Conservation (phyloP, 148 eudicot species). For the Polygonum aviculare region DNA sequence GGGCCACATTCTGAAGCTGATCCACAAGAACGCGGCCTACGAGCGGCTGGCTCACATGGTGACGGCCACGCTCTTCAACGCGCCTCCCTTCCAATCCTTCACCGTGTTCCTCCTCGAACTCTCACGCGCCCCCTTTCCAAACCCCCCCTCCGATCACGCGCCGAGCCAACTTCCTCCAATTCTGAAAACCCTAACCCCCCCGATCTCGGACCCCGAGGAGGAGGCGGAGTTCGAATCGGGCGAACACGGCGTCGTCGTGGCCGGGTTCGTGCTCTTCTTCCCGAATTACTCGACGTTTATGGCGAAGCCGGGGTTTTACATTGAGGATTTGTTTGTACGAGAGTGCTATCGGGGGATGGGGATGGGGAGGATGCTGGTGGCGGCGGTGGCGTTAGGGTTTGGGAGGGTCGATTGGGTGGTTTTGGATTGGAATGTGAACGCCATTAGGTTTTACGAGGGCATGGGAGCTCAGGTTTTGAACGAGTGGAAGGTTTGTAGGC, state of each 20-base stretch:
- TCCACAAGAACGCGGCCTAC: conserved; percentile 73
- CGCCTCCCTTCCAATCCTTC: conserved; percentile 68
- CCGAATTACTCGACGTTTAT: conserved; percentile 69
- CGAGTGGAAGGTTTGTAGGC: conserved; percentile 68
- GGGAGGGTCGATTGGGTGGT: conserved; percentile 87
- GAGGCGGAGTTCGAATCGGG: conserved; percentile 13
- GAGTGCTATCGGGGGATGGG: conserved; percentile 68
- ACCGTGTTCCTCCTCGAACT: conserved; percentile 71
- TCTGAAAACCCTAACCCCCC: conserved; percentile 28
- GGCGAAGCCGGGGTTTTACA: conserved; percentile 73
- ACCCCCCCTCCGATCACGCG: conserved; percentile 3
- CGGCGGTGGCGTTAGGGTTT: conserved; percentile 72
- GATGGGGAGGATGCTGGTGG: conserved; percentile 49
- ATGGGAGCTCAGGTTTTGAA: conserved; percentile 72
- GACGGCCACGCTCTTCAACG: conserved; percentile 57
- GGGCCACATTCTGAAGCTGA: conserved; percentile 66
- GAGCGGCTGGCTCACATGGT: conserved; percentile 60
- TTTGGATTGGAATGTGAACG: conserved; percentile 80
- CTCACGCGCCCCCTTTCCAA: conserved; percentile 32
- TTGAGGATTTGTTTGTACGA: conserved; percentile 74
- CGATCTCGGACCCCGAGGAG: conserved; percentile 36
- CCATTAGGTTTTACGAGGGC: conserved; percentile 57
- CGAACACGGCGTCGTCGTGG: conserved; percentile 25
- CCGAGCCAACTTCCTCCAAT: conserved; percentile 33
- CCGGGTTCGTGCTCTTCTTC: conserved; percentile 64